Conservation (phyloP, 1,284 basidiomycete genomes). For the Anthracocystis walkeri region DNA sequence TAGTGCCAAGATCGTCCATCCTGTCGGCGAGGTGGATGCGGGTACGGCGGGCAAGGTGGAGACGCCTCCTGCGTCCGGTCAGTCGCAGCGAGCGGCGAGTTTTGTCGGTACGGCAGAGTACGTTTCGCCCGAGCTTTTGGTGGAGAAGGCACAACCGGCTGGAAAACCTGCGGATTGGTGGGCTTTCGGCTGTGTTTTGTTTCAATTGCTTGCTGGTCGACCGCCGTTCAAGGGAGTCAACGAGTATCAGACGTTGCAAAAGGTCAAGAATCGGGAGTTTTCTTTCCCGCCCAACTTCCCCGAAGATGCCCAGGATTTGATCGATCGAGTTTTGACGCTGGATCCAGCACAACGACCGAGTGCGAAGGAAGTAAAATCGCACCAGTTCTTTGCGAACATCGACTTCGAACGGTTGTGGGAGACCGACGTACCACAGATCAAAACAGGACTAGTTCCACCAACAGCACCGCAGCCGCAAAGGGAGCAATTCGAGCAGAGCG, state of each 20-base stretch:
- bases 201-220: conserved; percentile 73
- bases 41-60: neutral
- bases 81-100: conserved; percentile 74
- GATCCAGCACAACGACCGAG: conserved; percentile 44
- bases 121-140: conserved; percentile 89
- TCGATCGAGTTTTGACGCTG: conserved; percentile 71
- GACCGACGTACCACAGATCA: conserved; percentile 30
- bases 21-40: conserved; percentile 16
- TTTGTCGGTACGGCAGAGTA: conserved; percentile 98
- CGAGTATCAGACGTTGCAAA: conserved; percentile 75
- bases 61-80: neutral
- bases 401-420: conserved; percentile 59
- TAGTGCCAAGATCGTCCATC: conserved; percentile 61
- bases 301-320: conserved; percentile 71
- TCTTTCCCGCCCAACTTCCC: conserved; percentile 72
- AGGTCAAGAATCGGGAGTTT: conserved; percentile 73
- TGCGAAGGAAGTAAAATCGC: conserved; percentile 44
- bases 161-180: conserved; percentile 73
- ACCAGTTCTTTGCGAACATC: conserved; percentile 54
- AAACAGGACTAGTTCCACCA: conserved; percentile 48
- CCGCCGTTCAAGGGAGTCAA: conserved; percentile 74
- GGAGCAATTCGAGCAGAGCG: conserved; percentile 15
- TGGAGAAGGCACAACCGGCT: conserved; percentile 73
- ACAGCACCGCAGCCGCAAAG: conserved; percentile 6
- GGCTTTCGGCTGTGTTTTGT: conserved; percentile 75